Conservation (phyloP, 2,329 filamentous ascomycete species). For the Exophiala phaeomuriformis region DNA sequence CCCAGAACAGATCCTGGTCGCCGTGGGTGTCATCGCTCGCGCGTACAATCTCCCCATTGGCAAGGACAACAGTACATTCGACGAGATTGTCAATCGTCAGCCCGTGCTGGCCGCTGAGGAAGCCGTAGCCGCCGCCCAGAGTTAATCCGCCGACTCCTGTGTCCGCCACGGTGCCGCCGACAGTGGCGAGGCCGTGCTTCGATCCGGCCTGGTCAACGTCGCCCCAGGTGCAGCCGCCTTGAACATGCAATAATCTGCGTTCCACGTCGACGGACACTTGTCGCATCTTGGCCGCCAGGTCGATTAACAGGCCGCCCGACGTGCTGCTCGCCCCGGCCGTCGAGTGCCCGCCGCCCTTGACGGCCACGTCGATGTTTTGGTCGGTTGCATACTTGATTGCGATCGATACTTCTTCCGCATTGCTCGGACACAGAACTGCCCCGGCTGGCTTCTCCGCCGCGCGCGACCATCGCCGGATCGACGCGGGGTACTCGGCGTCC, state of each 20-base stretch:
- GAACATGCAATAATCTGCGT: conserved; percentile 42
- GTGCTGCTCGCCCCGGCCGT: conserved; percentile 47
- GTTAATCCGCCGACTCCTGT: conserved; percentile 56
- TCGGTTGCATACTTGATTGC: conserved; percentile 41
- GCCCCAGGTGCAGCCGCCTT: conserved; percentile 49
- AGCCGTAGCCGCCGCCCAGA: conserved; percentile 53
- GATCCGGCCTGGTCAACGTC: conserved; percentile 49
- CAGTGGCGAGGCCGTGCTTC: conserved; percentile 49
- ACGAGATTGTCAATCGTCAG: conserved; percentile 48
- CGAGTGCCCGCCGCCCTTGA: conserved; percentile 52
- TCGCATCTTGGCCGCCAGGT: conserved; percentile 45
- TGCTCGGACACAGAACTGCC: conserved; percentile 40
- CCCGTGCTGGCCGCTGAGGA: conserved; percentile 49
- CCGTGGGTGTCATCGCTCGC: no score
- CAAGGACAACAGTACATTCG: conserved; percentile 33
- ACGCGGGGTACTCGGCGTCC: conserved; percentile 33
- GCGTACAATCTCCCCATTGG: conserved; percentile 34
- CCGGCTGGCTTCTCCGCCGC: conserved; percentile 38
- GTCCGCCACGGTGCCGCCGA: conserved; percentile 56
- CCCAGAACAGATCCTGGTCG: no score
- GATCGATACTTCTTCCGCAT: conserved; percentile 37
- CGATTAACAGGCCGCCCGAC: conserved; percentile 49
- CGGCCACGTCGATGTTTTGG: conserved; percentile 44
- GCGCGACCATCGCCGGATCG: conserved; percentile 35
- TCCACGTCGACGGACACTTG: conserved; percentile 43